Base-by-base conservation (phyloP, 2,329 filamentous ascomycete species). In the Aspergillus hortae region DNA sequence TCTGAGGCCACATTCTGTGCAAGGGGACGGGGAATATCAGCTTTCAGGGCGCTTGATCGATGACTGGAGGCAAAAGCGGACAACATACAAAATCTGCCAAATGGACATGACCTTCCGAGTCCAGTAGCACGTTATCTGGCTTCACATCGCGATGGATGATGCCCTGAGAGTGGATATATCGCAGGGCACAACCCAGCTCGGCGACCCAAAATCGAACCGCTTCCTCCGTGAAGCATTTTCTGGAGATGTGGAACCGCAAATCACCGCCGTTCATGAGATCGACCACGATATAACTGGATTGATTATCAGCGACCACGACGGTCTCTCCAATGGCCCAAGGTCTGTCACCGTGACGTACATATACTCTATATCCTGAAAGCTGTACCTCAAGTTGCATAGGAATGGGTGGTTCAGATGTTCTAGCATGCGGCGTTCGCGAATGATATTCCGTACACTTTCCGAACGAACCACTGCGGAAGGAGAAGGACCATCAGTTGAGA, bases 351-450 rank as follows among this genome's bases (percentile, higher is more conserved):
- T 12, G 17, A 59, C 89, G 67, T 80, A 96, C 90, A 99, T 88
- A 75, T 99, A 99, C 73, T 99, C 94, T 64, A 97, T 91, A 73
- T 99, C 94, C 75, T 99, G 94, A 70, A 99, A 99, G 75, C 92
- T 96, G 77, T 97, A 99, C 65, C 94, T 89, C 78, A 99, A 78
- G 73, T 99, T 99, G 78, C 92, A 97, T 62, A 99, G 88, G 72
- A 97, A 99, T 23, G 92, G 91, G 67, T 99, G 94, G 70, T 96
- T 96, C 64, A 99, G 82, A 71, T 97, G 91, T 76, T 99, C 92
- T 67, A 99, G 83, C 94, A 99, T 99, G 69, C 92, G 86, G 58
- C 94, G 85, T 78, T 99, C 94, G 63, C 94, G 87, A 67, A 99
- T 94, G 62, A 99, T 99, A 71, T 99, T 99, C 66, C 92, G 88